Evolutionary conservation across 2,329 filamentous ascomycete species (phyloP), one percentile per base, ranked within the genome.

Genomic region (Zopfia rhizophila): DNA sequence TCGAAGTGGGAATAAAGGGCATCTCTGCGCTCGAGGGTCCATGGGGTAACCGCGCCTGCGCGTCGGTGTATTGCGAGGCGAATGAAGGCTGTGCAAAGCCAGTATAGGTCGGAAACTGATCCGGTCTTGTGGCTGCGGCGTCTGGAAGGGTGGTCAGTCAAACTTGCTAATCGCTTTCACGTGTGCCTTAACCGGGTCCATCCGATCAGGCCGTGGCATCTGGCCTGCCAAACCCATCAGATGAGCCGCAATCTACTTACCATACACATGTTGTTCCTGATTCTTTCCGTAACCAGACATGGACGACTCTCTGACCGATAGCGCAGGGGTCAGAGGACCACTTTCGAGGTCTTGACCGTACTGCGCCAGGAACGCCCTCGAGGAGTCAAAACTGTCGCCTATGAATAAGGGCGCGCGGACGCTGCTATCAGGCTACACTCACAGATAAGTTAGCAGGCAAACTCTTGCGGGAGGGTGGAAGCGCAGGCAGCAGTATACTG

Each of bases 281-380:
- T 84, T 75, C 76, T 95, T 96, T 67, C 82, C 80, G 80, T 91
- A 92, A 75, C 87, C 87, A 73, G 89, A 88, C 88, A 92, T 92
- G 75, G 88, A 85, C 75, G 89, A 77, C 65, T 85, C 72, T 70
- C 76, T 70, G 70, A 53, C 58, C 54, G 56, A 57, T 56, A 63
- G 56, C 62, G 57, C 63, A 57, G 58, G 57, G 32, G 78, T 69
- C 80, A 78, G 75, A 77, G 84, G 75, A 79, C 84, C 79, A 73
- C 60, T 61, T 53, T 50, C 55, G 45, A 63, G 60, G 55, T 57
- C 58, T 60, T 63, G 62, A 58, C 60, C 55, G 58, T 60, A 67
- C 58, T 65, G 62, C 46, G 61, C 54, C 41, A 64, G 39, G 23
- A 63, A 48, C 45, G 53, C 57, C 44, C 57, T 58, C 12, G 55